Base-by-base conservation (phyloP, 495 filamentous ascomycete species). In the Recurvomyces mirabilis region DNA sequence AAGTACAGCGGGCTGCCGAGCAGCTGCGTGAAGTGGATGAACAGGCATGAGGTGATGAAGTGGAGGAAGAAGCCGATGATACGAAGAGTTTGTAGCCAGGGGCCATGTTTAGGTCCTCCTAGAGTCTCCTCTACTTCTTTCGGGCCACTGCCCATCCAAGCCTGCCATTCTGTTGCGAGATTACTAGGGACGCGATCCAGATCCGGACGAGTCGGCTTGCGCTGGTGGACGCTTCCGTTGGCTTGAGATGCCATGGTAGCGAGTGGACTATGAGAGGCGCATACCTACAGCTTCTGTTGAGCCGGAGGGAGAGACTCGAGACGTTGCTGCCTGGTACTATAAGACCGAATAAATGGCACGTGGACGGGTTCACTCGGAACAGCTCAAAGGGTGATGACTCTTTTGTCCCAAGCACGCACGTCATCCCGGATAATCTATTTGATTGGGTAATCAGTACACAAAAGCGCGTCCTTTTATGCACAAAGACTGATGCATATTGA, bases 1-100 rank as follows among this genome's bases (percentile, higher is more conserved):
- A 75, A 74, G 56, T 87, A 87, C 13, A 87, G 64, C 28, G 79
- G 80, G 0, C 71, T 65, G 29, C 81, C 82, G 45, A 87, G 50
- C 38, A 84, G 65, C 58, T 89, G 82, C 18, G 76, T 74, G 14
- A 65, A 41, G 49, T 74, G 66, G 54, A 85, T 76, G 21, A 54
- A 54, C 25, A 54, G 40, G 40, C 45, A 40, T 11, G 39, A 54
- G 18, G 14, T 21, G 4, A 49, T 12, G 46, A 54, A 54, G 46
- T 54, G 49, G 34, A 46, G 15, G 46, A 33, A 40, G 25, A 54
- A 49, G 25, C 21, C 46, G 13, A 54, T 15, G 39, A 38, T 34
- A n/a, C 51, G 45, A 14, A 54, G 23, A 4, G 31, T 19, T 19
- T 38, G 25, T 28, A 54, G 51, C 25, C 20, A 12, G 12, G 23